Evolutionary conservation across 2,329 filamentous ascomycete genomes (phyloP).

Genomic region (Botryosphaeria dothidea): DNA sequence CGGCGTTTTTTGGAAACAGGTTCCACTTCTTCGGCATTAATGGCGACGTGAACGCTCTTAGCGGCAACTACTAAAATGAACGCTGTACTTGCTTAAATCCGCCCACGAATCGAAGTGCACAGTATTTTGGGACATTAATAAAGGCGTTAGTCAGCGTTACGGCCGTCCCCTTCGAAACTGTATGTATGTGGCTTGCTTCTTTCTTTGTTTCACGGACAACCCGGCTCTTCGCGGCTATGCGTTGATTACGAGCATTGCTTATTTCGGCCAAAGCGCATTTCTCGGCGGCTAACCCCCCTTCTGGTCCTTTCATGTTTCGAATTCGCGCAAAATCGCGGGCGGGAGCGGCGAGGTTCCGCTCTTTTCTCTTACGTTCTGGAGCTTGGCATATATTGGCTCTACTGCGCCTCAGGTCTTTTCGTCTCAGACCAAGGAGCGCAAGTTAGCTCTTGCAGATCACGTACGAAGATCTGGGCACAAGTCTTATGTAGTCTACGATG

Average conservation of each 20-base stretch:
- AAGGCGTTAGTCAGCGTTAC: conserved; percentile 14
- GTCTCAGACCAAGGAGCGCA: neutral
- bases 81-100: neutral
- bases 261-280: conserved; percentile 8
- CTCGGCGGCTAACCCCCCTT: conserved; percentile 5
- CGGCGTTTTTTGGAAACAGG: conserved; percentile 26
- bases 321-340: neutral
- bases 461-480: neutral
- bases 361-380: conserved; percentile 2
- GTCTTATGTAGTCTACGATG: neutral
- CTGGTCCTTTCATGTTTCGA: neutral
- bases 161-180: conserved; percentile 2
- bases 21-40: conserved; percentile 50
- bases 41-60: conserved; percentile 33
- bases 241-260: conserved; percentile 9
- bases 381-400: conserved; percentile 12
- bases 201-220: conserved; percentile 9
- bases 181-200: conserved; percentile 14
- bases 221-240: conserved; percentile 14
- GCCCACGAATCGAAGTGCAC: neutral
- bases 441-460: neutral
- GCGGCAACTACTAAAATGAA: conserved; percentile 16
- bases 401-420: neutral
- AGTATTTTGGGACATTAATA: conserved; percentile 2
- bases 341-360: neutral